phyloP scores from a whole-genome alignment of 129 eudicot genomes.

The Gnaphalium uliginosum region DNA sequence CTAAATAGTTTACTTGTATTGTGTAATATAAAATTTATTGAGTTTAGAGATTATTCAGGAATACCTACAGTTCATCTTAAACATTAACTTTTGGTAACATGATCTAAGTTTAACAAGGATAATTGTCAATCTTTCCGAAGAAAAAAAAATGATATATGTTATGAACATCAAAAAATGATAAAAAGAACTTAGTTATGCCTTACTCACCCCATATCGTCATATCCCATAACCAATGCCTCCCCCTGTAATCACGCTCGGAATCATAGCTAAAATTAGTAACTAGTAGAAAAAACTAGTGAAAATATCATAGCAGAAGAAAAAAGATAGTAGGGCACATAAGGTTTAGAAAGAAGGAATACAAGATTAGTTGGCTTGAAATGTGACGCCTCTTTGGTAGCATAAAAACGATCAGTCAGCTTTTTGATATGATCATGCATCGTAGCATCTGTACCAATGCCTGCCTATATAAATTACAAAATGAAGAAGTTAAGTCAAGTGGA shows the following conservation, averaged over 20 bases:
- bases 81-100: constrained; percentile 6
- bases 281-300: background rate
- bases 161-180: constrained; percentile 12
- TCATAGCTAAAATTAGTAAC: constrained; percentile 9
- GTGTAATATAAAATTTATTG: background rate
- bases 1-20: background rate
- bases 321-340: background rate
- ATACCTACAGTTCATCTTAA: background rate
- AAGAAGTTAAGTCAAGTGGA: background rate
- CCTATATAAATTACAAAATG: constrained; percentile 41
- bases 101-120: background rate
- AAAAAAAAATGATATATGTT: background rate
- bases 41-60: background rate
- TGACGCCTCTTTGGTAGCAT: constrained; percentile 84
- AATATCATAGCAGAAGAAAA: background rate
- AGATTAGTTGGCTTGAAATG: constrained; percentile 92
- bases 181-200: background rate
- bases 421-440: constrained; percentile 99
- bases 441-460: constrained; percentile 98
- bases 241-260: constrained; percentile 64
- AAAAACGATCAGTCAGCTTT: constrained; percentile 90
- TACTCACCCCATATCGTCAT: constrained; percentile 95
- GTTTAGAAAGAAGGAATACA: constrained; percentile 42
- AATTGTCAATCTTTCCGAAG: no score
- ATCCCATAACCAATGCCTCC: constrained; percentile 97